A percentile compares a stretch with the other conserved stretches of the same genome.
Evolutionary conservation across 225 moss, liverwort and hornwort genomes (phyloP).

Genomic region (Pseudoscleropodium purum): DNA sequence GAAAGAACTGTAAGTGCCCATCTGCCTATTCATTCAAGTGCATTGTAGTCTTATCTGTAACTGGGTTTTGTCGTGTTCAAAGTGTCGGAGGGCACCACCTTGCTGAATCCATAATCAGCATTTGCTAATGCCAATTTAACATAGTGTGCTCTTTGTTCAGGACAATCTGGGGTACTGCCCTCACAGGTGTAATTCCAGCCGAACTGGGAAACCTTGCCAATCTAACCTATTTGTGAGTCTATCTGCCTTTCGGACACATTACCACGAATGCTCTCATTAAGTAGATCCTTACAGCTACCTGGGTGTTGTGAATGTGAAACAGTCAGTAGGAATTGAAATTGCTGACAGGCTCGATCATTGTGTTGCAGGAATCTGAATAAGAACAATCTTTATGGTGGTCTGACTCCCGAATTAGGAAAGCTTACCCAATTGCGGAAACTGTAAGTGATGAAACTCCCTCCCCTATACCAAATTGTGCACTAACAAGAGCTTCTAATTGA

Average conservation of each 20-base stretch:
- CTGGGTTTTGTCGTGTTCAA: background rate
- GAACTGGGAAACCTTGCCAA: conserved; percentile 33
- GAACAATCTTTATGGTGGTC: conserved; percentile 31
- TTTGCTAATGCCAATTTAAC: background rate
- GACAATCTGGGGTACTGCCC: conserved; percentile 19
- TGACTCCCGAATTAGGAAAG: conserved; percentile 27
- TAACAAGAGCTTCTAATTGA: background rate
- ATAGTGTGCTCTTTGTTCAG: background rate
- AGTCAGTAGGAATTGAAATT: background rate
- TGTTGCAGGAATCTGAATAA: conserved; percentile 23
- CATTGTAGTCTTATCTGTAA: background rate
- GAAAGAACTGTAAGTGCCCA: conserved; percentile 25
- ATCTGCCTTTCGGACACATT: background rate
- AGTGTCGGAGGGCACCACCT: background rate
- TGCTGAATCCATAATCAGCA: background rate
- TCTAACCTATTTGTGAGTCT: conserved; percentile 29
- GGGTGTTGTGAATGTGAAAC: background rate
- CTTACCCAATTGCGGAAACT: conserved; percentile 9
- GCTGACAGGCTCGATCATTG: background rate
- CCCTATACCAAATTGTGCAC: background rate
- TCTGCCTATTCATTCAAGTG: background rate
- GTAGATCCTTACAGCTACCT: background rate
- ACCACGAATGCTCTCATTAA: background rate
- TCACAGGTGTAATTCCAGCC: conserved; percentile 14
- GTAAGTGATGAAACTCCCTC: background rate